Evolutionary conservation across 2,329 filamentous ascomycete species (phyloP).

Genomic region (Ceratocystis diversiconidia): DNA sequence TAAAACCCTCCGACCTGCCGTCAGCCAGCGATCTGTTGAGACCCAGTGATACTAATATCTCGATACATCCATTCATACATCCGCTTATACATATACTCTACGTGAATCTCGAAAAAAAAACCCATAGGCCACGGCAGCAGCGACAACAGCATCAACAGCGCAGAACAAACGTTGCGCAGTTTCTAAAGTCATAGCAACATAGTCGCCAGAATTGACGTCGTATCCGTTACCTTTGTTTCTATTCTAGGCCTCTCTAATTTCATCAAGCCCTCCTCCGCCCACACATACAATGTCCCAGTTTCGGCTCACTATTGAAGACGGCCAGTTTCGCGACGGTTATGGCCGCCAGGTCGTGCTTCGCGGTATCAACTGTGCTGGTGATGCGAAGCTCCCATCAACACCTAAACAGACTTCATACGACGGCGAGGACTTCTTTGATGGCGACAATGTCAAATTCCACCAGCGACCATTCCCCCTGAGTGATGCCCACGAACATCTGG

Average conservation of each 20-base stretch:
- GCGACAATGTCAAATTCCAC: slow-evolving; percentile 81
- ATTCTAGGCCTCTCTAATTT: not conserved
- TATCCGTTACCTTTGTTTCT: not conserved
- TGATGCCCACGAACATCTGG: slow-evolving; percentile 76
- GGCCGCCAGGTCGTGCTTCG: slow-evolving; percentile 78
- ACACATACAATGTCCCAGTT: slow-evolving; percentile 46
- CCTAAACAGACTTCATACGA: slow-evolving; percentile 74
- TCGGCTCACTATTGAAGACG: slow-evolving; percentile 70
- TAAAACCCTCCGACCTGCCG: not conserved
- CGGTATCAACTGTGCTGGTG: slow-evolving; percentile 85
- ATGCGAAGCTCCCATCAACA: slow-evolving; percentile 73
- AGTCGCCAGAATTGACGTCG: not conserved
- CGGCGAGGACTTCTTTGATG: slow-evolving; percentile 71
- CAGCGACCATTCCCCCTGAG: slow-evolving; percentile 68
- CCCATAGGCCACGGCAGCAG: too few relatives aligned
- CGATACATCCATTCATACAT: not conserved
- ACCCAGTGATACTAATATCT: not conserved
- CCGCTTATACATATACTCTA: not conserved
- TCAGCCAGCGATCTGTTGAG: not conserved
- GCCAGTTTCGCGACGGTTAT: slow-evolving; percentile 65
- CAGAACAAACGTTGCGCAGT: not conserved
- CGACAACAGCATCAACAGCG: too few relatives aligned
- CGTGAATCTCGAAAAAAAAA: not conserved
- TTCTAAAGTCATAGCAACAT: not conserved
- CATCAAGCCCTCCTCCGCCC: not conserved